A percentile compares a stretch with the other conserved stretches of the same genome.
phyloP scores from a whole-genome alignment of 202 grass and related monocot species.

The Schoenoplectus triqueter region DNA sequence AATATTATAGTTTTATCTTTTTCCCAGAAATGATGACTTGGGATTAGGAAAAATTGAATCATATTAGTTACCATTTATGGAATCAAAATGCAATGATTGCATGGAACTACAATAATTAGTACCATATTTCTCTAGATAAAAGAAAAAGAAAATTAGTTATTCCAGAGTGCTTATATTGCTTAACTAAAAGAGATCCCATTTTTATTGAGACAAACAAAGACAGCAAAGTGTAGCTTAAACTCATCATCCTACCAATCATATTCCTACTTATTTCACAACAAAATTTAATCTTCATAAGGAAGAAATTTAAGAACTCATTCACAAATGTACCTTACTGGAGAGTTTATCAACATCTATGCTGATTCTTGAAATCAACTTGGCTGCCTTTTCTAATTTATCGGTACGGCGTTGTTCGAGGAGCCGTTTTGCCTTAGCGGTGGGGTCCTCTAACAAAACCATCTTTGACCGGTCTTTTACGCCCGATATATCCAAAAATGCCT shows the following conservation, averaged over 20 bases:
- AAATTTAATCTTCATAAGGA: not conserved
- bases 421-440: conserved; percentile 72
- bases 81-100: conserved; percentile 7
- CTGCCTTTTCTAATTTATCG: conserved; percentile 67
- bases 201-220: not conserved
- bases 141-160: not conserved
- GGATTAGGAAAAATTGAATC: conserved; percentile 10
- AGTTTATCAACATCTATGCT: conserved; percentile 86
- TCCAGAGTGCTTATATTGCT: not conserved
- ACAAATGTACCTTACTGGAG: conserved; percentile 60
- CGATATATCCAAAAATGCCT: conserved; percentile 76
- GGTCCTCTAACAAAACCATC: conserved; percentile 76
- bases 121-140: conserved; percentile 5
- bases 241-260: conserved; percentile 27
- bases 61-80: conserved; percentile 17
- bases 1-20: not conserved
- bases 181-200: not conserved
- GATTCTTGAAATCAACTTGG: conserved; percentile 71
- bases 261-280: conserved; percentile 21
- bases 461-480: conserved; percentile 93
- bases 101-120: conserved; percentile 17
- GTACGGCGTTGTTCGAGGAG: conserved; percentile 70
- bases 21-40: conserved; percentile 8
- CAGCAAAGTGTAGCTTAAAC: conserved; percentile 14
- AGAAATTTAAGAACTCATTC: conserved; percentile 21